Percentiles rank a stretch among this genome's conserved stretches.
Evolutionary conservation across 805 yeast species (phyloP).

Genomic region (Sugiyamaella qingdaonensis): DNA sequence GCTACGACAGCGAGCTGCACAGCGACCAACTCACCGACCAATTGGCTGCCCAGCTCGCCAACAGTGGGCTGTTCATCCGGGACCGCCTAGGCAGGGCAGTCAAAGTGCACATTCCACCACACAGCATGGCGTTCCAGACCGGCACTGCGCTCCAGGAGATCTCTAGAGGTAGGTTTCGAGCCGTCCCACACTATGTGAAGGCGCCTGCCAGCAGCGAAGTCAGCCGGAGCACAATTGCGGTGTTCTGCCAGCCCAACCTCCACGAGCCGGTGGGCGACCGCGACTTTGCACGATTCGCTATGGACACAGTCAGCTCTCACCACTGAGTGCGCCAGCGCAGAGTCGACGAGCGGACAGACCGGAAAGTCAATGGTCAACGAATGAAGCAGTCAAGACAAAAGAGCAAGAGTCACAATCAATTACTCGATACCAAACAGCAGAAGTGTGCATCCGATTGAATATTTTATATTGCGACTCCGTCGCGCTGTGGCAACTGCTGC

Average conservation of each 20-base stretch:
- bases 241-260: slow-evolving; percentile 57
- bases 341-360: no score
- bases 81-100: slow-evolving; percentile 42
- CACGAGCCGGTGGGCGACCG: slow-evolving; percentile 43
- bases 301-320: slow-evolving; percentile 38
- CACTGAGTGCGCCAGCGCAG: slow-evolving; percentile 34
- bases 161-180: slow-evolving; percentile 46
- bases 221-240: slow-evolving; percentile 55
- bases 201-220: slow-evolving; percentile 27
- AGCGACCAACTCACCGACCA: slow-evolving; percentile 14
- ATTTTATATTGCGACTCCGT: no score
- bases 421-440: no score
- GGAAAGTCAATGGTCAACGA: no score
- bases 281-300: slow-evolving; percentile 48
- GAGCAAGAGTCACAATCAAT: no score
- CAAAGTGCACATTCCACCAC: slow-evolving; percentile 50
- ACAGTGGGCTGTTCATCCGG: slow-evolving; percentile 49
- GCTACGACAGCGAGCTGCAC: slow-evolving; percentile 3
- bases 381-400: no score
- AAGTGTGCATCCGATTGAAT: no score
- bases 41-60: slow-evolving; percentile 29
- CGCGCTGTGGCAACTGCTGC: no score
- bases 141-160: slow-evolving; percentile 54
- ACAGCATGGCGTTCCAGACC: slow-evolving; percentile 58
- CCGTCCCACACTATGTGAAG: slow-evolving; percentile 55